These are phyloP conservation scores for Ophiobolus disseminans DNA, from an alignment of 2,329 filamentous ascomycete genomes.

Conservation along the genomic window DNA sequence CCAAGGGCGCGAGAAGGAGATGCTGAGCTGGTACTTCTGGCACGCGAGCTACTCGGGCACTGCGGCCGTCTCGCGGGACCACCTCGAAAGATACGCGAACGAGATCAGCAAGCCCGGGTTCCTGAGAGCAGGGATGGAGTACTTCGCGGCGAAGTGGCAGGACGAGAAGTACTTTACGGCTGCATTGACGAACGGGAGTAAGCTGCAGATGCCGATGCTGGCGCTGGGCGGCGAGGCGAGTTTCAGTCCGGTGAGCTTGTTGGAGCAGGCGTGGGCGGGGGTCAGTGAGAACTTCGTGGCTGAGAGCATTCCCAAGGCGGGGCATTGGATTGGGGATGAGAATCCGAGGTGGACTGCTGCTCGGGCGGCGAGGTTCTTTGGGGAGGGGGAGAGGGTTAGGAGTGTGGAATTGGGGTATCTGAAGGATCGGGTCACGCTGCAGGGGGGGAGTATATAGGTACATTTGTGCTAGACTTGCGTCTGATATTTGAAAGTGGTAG, in stretches of 20 bases:
- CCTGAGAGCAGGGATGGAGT: slow-evolving; percentile 51
- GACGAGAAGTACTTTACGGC: background rate
- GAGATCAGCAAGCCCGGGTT: slow-evolving; percentile 45
- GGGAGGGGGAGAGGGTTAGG: background rate
- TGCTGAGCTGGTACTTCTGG: slow-evolving; percentile 58
- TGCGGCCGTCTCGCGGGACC: slow-evolving; percentile 49
- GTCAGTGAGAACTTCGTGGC: background rate
- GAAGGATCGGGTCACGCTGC: background rate
- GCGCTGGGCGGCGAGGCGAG: background rate
- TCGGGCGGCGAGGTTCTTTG: background rate
- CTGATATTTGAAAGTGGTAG: too few species aligned
- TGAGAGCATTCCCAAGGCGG: background rate
- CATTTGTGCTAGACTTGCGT: too few species aligned
- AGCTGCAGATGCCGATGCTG: background rate
- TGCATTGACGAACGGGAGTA: background rate
- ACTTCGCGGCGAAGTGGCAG: slow-evolving; percentile 34
- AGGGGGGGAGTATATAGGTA: background rate
- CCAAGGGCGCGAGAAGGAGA: slow-evolving; percentile 51
- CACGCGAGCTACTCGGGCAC: slow-evolving; percentile 54
- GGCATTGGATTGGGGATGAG: background rate
- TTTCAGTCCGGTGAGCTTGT: background rate
- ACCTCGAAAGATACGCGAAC: slow-evolving; percentile 49
- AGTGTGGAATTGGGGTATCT: background rate
- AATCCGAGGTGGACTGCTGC: background rate
- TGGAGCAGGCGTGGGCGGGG: background rate